Evolutionary conservation across 805 yeast genomes (phyloP).

Genomic region (Schwanniomyces sp.): DNA sequence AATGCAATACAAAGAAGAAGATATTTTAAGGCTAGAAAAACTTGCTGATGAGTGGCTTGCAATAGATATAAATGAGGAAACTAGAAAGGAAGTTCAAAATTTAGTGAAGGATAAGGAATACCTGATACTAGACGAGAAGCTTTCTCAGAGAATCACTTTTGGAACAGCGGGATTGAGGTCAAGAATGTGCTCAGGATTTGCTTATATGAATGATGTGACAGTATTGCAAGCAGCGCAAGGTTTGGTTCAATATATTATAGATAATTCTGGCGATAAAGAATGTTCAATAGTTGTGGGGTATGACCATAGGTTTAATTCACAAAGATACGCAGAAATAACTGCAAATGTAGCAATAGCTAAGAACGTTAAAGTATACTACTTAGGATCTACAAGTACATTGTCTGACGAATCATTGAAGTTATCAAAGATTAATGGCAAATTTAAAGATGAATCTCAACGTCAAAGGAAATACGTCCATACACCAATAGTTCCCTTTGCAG

Average conservation of each 20-base stretch:
- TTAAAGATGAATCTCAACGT: constrained; percentile 6
- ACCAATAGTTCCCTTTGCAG: constrained; percentile 88
- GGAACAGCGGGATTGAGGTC: constrained; percentile 95
- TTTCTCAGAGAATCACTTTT: constrained; percentile 66
- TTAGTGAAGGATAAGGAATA: constrained; percentile 40
- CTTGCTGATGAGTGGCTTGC: constrained; percentile 36
- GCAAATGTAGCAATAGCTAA: constrained; percentile 67
- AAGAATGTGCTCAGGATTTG: constrained; percentile 87
- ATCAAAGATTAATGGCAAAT: constrained; percentile 4
- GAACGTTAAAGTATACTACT: constrained; percentile 69
- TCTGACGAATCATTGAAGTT: constrained; percentile 23
- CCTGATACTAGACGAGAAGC: constrained; percentile 49
- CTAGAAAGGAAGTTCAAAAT: constrained; percentile 54
- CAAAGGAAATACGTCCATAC: constrained; percentile 57
- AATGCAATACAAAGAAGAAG: not conserved
- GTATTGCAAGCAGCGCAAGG: constrained; percentile 91
- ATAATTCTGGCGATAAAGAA: constrained; percentile 11
- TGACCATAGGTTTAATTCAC: constrained; percentile 86
- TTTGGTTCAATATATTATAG: constrained; percentile 50
- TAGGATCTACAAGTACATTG: constrained; percentile 44
- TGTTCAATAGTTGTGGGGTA: constrained; percentile 74
- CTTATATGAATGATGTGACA: constrained; percentile 85
- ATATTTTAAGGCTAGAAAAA: constrained; percentile 14
- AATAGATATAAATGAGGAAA: constrained; percentile 38
- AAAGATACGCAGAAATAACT: constrained; percentile 73